phyloP scores from a whole-genome alignment of 169 alveolate species.

The Babesia divergens region DNA sequence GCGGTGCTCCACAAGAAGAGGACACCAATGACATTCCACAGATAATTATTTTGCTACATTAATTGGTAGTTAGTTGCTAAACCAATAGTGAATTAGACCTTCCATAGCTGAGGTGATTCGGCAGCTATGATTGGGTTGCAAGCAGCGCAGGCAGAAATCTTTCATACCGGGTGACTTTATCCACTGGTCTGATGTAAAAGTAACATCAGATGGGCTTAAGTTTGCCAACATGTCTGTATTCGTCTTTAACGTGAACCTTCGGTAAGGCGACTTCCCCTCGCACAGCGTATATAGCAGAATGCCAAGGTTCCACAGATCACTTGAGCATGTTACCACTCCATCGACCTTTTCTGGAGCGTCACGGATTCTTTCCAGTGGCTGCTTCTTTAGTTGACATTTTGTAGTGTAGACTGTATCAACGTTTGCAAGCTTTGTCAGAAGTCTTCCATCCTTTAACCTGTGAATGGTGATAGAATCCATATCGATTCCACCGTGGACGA shows the following conservation, averaged over 20 bases:
- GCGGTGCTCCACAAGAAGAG: too few relatives aligned
- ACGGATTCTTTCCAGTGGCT: background rate
- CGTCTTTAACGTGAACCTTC: background rate
- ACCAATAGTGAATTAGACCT: slow-evolving; percentile 74
- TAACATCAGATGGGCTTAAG: slow-evolving; percentile 27
- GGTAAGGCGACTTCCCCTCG: slow-evolving; percentile 67
- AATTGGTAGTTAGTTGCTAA: background rate
- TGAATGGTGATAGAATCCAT: slow-evolving; percentile 62
- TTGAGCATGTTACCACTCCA: slow-evolving; percentile 49
- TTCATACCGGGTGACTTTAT: slow-evolving; percentile 51
- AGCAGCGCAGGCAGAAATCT: slow-evolving; percentile 69
- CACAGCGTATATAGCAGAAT: slow-evolving; percentile 62
- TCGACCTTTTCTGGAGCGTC: slow-evolving; percentile 66
- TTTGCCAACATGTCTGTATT: background rate
- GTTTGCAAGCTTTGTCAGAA: background rate
- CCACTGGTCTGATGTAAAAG: slow-evolving; percentile 70
- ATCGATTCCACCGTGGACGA: slow-evolving; percentile 60
- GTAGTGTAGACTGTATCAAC: slow-evolving; percentile 42
- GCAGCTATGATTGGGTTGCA: slow-evolving; percentile 50
- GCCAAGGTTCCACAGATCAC: slow-evolving; percentile 72
- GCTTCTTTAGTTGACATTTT: background rate
- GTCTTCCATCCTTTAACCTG: background rate
- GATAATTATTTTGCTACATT: too few relatives aligned
- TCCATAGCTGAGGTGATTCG: slow-evolving; percentile 69
- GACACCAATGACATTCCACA: too few relatives aligned